Base-by-base conservation (phyloP, 257 asterid genomes). In the Penstemon eatonii region DNA sequence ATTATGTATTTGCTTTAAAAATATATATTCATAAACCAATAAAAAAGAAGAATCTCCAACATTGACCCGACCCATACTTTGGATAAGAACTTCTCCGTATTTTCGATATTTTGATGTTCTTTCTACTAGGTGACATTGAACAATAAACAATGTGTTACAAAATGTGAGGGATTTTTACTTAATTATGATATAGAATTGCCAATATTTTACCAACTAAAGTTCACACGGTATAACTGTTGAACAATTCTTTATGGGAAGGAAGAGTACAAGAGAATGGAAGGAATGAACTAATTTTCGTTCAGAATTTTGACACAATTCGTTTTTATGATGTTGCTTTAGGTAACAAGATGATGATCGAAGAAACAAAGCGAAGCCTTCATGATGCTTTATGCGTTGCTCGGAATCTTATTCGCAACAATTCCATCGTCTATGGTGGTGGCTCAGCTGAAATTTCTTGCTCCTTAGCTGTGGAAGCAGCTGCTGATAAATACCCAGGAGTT, bases 301-400 rank as follows among this genome's bases (percentile, higher is more conserved):
- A 47, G 55, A 56, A 68, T 5, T 49, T 53, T 50, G 52, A 39
- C 38, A 7, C 10, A 5, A 51, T 25, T 76, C 49, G 41, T 18
- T 72, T 72, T 42, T 39, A 4, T 59, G 51, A 18, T 40, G 3
- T 39, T 71, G 56, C 60, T 70, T 76, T 79, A 93, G 98, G 98
- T 64, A 93, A 93, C 87, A 93, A 93, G 91, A 93, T 93, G 98
- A 90, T 93, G 79, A 86, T 93, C 67, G 97, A 93, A 82, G 97
- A 93, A 84, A 90, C 98, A 40, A 93, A 90, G 60, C 98, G 98
- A 68, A 93, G 98, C 74, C n/a, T 93, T 76, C 98, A 93, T 46
- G 98, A 93, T 66, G 98, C 98, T 50, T 59, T 93, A 52, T 93
- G 97, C 40, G 98, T 93, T 64, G 95, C 98, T 47, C 82, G 98